These are phyloP conservation scores for Prunus mongolica DNA, from an alignment of 306 rosid species.

Conservation along the genomic window DNA sequence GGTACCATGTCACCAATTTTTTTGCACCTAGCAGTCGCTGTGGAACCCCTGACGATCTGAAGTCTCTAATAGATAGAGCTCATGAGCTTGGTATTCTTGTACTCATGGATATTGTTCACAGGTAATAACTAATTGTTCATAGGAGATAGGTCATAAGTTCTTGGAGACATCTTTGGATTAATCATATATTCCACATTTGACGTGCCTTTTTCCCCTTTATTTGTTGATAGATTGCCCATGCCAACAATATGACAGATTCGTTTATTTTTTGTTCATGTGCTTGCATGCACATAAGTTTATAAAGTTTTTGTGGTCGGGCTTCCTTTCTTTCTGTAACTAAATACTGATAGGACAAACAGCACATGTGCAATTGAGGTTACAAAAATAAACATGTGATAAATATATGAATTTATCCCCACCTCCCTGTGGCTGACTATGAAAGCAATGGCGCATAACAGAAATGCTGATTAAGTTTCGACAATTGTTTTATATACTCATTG, in stretches of 20 bases:
- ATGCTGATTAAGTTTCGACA: neutral
- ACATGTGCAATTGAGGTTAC: neutral
- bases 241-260: neutral
- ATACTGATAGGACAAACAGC: neutral
- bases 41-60: conserved; percentile 95
- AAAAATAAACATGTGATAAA: neutral
- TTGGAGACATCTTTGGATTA: neutral
- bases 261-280: neutral
- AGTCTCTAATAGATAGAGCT: conserved; percentile 89
- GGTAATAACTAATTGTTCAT: conserved; percentile 40
- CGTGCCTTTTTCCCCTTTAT: neutral
- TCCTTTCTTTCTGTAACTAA: neutral
- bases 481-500: neutral
- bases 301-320: too few species aligned
- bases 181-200: neutral
- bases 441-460: neutral
- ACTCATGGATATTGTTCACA: conserved; percentile 99
- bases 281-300: neutral
- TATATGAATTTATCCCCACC: neutral
- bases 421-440: neutral
- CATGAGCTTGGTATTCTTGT: conserved; percentile 94
- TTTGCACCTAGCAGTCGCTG: conserved; percentile 98
- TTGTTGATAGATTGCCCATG: neutral
- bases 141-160: neutral
- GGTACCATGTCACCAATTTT: conserved; percentile 97